These are phyloP conservation scores for Croton setiger DNA, from an alignment of 441 rosid species.

Conservation along the genomic window DNA sequence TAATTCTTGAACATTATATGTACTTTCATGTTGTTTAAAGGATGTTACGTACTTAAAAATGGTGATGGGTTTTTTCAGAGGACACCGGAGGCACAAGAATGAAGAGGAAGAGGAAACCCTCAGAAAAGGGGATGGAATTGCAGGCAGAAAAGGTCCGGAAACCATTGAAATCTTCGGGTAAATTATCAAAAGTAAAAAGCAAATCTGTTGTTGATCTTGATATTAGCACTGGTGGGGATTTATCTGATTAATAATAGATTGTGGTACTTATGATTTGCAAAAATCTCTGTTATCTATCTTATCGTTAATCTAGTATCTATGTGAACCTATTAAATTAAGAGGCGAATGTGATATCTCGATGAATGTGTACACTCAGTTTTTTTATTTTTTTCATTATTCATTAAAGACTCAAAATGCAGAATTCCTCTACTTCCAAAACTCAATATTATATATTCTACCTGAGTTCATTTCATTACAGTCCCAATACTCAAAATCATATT, in stretches of 20 bases:
- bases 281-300: too few relatives aligned
- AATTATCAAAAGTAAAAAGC: constrained; percentile 51
- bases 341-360: too few relatives aligned
- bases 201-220: constrained; percentile 54
- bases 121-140: constrained; percentile 91
- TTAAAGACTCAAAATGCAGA: too few relatives aligned
- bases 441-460: too few relatives aligned
- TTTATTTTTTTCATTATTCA: too few relatives aligned
- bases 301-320: too few relatives aligned
- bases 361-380: too few relatives aligned
- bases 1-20: not conserved
- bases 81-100: constrained; percentile 69
- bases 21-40: not conserved
- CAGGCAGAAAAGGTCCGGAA: constrained; percentile 93
- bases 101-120: constrained; percentile 85
- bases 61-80: constrained; percentile 36
- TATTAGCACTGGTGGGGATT: constrained; percentile 47
- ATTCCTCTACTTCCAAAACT: too few relatives aligned
- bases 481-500: too few relatives aligned
- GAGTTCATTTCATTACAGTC: too few relatives aligned
- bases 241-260: constrained; percentile 34
- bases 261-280: not conserved
- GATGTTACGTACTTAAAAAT: constrained; percentile 14
- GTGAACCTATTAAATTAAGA: too few relatives aligned
- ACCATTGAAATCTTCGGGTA: constrained; percentile 48